Base-by-base conservation (phyloP, 176 grass and related monocot species). In the Raddia distichophylla region DNA sequence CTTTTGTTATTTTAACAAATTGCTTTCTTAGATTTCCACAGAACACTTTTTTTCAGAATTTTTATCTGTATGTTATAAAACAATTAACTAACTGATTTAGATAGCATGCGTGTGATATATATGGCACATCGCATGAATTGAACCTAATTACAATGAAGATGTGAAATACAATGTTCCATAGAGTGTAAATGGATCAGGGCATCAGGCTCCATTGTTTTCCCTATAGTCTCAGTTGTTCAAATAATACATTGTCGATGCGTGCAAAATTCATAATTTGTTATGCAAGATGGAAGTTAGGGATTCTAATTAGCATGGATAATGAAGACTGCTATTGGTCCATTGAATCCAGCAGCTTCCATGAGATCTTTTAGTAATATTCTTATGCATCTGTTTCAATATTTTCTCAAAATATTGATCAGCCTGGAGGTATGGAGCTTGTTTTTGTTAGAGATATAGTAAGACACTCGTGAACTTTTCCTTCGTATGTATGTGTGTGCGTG, bases 21-120 rank as follows among this genome's bases (percentile, higher is more conserved):
- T 45, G 16, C 64, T 67, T 67, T 7, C n/a, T 67, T n/a, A 67
- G 64, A 67, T 0, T 44, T 67, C 27, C 1, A 18, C 37, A 6
- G 44, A 17, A 18, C 37, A 44, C 44, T n/a, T 5, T 44, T 67
- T 67, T n/a, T 3, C 14, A 68, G 45, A 27, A 32, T 46, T 51
- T 6, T 12, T 10, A 49, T 70, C 13, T 70, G 20, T 71, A 50
- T 19, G 1, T 49, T 71, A 50, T 71, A 60, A 58, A 48, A 46
- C 45, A 70, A 70, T 3, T n/a, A 5, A 27, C 48, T 49, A 70
- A 70, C 18, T n/a, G 45, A 70, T 70, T 20, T 70, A 70, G 43
- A 14, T 27, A 49, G 44, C 43, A n/a, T 67, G 17, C 27, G 27
- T 64, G 2, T 58, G 55, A 19, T 58, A 58, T 15, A 44, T 67